These are phyloP conservation scores for Casuarina cunninghamiana DNA, from an alignment of 306 rosid genomes.

Conservation along the genomic window DNA sequence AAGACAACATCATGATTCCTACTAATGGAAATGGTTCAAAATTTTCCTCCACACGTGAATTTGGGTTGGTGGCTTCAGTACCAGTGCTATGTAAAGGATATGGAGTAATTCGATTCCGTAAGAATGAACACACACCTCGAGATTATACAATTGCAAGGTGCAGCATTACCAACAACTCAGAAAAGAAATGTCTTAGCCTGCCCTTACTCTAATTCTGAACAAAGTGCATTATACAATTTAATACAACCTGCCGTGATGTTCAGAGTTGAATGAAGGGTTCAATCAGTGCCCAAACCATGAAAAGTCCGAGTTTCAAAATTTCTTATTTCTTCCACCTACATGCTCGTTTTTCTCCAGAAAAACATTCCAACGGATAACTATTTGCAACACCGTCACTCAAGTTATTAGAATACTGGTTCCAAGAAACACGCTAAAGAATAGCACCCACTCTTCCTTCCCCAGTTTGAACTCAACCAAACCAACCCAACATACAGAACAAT, in stretches of 20 bases:
- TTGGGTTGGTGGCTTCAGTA: neutral
- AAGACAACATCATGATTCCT: neutral
- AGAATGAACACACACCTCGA: neutral
- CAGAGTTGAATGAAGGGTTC: neutral
- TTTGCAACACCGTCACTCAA: neutral
- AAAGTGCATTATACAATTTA: neutral
- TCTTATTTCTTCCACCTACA: neutral
- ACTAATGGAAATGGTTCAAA: neutral
- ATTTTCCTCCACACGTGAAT: neutral
- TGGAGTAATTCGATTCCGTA: neutral
- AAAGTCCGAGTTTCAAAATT: neutral
- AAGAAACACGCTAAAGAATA: neutral
- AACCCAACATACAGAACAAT: neutral
- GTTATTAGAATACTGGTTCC: neutral
- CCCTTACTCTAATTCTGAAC: too few relatives aligned
- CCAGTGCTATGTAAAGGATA: neutral
- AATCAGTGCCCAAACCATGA: neutral
- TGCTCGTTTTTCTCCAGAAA: neutral
- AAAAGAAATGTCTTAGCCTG: too few relatives aligned
- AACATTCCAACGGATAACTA: neutral
- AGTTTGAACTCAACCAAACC: slow-evolving; percentile 1
- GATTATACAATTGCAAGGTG: neutral
- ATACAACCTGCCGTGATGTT: neutral
- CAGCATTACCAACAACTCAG: neutral
- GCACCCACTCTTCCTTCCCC: neutral